Evolutionary conservation across 2,329 filamentous ascomycete genomes (phyloP).

Genomic region (Fusarium heterosporum): DNA sequence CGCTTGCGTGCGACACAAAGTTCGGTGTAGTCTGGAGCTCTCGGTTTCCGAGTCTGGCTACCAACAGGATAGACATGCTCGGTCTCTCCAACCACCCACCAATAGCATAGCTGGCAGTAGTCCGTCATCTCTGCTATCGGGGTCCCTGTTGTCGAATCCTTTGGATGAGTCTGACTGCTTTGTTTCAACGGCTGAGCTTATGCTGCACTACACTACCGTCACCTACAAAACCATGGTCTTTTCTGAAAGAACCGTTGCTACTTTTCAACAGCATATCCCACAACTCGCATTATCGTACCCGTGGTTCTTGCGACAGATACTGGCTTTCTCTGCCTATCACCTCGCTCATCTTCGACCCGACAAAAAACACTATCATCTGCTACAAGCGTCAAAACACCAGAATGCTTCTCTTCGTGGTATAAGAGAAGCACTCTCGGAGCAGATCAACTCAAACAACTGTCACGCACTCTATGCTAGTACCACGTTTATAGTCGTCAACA

Average conservation of each 20-base stretch:
- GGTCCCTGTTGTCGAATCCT: constrained; percentile 5
- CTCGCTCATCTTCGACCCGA: constrained; percentile 31
- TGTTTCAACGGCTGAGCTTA: constrained; percentile 29
- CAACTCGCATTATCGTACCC: constrained; percentile 28
- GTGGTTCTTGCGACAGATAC: constrained; percentile 32
- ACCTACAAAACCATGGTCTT: constrained; percentile 35
- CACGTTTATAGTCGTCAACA: constrained; percentile 27
- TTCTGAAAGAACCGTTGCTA: constrained; percentile 11
- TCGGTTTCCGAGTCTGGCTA: background rate
- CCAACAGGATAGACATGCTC: background rate
- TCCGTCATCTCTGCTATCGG: constrained; percentile 20
- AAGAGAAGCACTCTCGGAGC: constrained; percentile 10
- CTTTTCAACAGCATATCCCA: constrained; percentile 29
- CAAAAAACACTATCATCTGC: constrained; percentile 7
- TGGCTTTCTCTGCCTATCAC: constrained; percentile 34
- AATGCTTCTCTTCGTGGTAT: constrained; percentile 31
- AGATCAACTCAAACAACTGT: constrained; percentile 15
- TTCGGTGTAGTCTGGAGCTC: constrained; percentile 24
- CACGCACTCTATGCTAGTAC: constrained; percentile 31
- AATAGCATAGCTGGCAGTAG: background rate
- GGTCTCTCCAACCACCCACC: constrained; percentile 16
- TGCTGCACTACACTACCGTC: constrained; percentile 37
- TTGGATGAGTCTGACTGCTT: constrained; percentile 22
- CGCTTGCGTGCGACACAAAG: constrained; percentile 29
- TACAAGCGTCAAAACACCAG: constrained; percentile 35